Base-by-base conservation (phyloP, 2,329 filamentous ascomycete genomes). In the Furcasterigmium sp. region DNA sequence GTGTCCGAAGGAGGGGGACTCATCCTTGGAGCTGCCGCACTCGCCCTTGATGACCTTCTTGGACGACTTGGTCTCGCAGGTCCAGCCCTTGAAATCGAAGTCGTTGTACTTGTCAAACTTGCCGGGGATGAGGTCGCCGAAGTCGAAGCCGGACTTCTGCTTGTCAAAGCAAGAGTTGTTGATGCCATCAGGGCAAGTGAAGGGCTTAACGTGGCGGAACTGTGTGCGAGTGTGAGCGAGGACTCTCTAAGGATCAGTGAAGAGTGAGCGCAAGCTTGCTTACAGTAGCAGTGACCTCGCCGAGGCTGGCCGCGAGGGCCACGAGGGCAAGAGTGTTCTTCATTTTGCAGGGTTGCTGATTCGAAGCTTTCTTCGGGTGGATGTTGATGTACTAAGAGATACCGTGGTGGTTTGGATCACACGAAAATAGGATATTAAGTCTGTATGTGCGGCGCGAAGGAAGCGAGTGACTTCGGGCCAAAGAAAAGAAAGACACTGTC, bases 71-170 rank as follows among this genome's bases (percentile, higher is more conserved):
- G 59, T 56, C 53, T 74, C 68, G 70, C 87, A 94, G 41, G 69
- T 70, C 70, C 84, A 93, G 55, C 86, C 87, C 38, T 69, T 76
- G 72, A 90, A 91, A 49, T 74, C 67, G 64, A 91, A 88, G 58
- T 81, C 85, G 41, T 78, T 79, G 63, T 89, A 95, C 53, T 61
- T 67, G 51, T 62, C 65, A 65, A 95, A 82, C 14, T 60, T 55
- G 36, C 87, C 88, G 28, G 67, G 52, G 50, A 61, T 54, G 19
- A 95, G 74, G 51, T 78, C 76, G 20, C 65, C 64, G 78, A 85
- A 96, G 70, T 84, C 69, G 63, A 86, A 93, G 39, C 89, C 90
- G 18, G 57, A 52, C 50, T 75, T 66, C 69, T 94, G 87, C 52
- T 81, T 64, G n/a, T 75, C 61, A 21, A 35, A 34, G 67, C 91